These are phyloP conservation scores for Candida wancherniae DNA, from an alignment of 805 yeast genomes.

Conservation along the genomic window DNA sequence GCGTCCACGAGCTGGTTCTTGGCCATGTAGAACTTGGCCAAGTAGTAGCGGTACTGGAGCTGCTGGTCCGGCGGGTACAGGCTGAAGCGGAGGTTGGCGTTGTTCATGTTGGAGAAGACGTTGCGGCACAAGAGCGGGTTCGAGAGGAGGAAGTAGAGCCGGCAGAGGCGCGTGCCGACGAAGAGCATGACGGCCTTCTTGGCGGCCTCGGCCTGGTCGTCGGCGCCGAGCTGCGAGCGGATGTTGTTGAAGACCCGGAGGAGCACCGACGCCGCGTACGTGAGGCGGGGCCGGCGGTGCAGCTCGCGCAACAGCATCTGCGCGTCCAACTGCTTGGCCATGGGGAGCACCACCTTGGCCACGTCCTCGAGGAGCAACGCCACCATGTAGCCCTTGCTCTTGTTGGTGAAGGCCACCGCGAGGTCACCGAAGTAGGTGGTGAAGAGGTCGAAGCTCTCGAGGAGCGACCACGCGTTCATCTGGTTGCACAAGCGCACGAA, in stretches of 20 bases:
- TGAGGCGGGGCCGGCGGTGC: slow-evolving; percentile 39
- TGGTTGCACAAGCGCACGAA: slow-evolving; percentile 47
- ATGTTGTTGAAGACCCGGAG: slow-evolving; percentile 58
- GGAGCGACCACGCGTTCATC: slow-evolving; percentile 48
- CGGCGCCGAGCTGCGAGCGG: slow-evolving; percentile 42
- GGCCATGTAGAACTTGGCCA: slow-evolving; percentile 51
- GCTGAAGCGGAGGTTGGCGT: slow-evolving; percentile 39
- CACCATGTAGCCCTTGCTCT: slow-evolving; percentile 34
- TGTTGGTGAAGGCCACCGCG: slow-evolving; percentile 46
- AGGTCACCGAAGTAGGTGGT: slow-evolving; percentile 44
- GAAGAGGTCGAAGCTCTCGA: slow-evolving; percentile 52
- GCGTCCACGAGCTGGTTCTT: slow-evolving; percentile 48
- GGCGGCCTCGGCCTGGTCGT: slow-evolving; percentile 31
- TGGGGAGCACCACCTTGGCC: slow-evolving; percentile 38
- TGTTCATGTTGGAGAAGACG: slow-evolving; percentile 57
- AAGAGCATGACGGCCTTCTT: slow-evolving; percentile 50
- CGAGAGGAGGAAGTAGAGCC: slow-evolving; percentile 49
- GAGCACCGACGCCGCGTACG: slow-evolving; percentile 49
- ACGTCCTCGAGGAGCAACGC: slow-evolving; percentile 32
- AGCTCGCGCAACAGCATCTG: slow-evolving; percentile 40
- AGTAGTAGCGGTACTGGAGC: slow-evolving; percentile 48
- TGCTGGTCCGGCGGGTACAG: slow-evolving; percentile 42
- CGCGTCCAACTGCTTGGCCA: slow-evolving; percentile 37
- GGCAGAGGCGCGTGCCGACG: slow-evolving; percentile 51
- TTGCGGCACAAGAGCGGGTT: slow-evolving; percentile 58